These are phyloP conservation scores for Aspergillus taichungensis DNA, from an alignment of 495 filamentous ascomycete species.

Conservation along the genomic window DNA sequence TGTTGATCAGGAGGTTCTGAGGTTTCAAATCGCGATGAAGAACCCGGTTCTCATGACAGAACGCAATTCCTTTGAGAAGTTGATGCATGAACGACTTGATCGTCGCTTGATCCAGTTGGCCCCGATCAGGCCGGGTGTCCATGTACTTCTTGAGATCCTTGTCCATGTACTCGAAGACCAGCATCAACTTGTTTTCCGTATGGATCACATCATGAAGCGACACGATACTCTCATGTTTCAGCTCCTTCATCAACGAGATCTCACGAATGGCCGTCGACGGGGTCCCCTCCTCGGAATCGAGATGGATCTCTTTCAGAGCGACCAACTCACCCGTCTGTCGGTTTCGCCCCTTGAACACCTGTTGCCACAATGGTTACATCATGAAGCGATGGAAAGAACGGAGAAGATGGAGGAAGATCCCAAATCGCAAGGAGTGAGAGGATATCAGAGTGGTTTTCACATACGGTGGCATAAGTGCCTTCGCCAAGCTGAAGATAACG, in stretches of 20 bases:
- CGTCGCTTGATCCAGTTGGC: conserved; percentile 69
- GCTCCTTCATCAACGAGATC: conserved; percentile 97
- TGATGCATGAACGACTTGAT: conserved; percentile 99
- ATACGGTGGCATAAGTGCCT: conserved; percentile 96
- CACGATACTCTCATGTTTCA: conserved; percentile 97
- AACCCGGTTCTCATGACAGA: conserved; percentile 93
- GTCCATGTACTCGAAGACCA: conserved; percentile 98
- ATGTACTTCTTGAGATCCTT: conserved; percentile 99
- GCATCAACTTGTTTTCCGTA: conserved; percentile 98
- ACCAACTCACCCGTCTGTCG: conserved; percentile 93
- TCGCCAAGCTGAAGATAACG: conserved; percentile 64
- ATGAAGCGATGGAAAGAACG: conserved; percentile 1
- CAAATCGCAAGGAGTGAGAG: background rate
- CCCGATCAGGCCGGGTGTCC: conserved; percentile 79
- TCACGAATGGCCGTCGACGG: conserved; percentile 98
- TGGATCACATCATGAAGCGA: conserved; percentile 98
- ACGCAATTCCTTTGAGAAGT: conserved; percentile 85
- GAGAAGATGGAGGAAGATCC: background rate
- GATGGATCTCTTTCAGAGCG: conserved; percentile 97
- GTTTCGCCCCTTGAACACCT: conserved; percentile 99
- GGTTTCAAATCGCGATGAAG: conserved; percentile 95
- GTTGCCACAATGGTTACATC: conserved; percentile 11
- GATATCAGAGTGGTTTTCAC: conserved; percentile 19
- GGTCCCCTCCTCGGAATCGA: conserved; percentile 97
- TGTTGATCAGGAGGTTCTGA: conserved; percentile 91